Conservation (phyloP, 306 rosid genomes). For the Gleditsia sinensis region DNA sequence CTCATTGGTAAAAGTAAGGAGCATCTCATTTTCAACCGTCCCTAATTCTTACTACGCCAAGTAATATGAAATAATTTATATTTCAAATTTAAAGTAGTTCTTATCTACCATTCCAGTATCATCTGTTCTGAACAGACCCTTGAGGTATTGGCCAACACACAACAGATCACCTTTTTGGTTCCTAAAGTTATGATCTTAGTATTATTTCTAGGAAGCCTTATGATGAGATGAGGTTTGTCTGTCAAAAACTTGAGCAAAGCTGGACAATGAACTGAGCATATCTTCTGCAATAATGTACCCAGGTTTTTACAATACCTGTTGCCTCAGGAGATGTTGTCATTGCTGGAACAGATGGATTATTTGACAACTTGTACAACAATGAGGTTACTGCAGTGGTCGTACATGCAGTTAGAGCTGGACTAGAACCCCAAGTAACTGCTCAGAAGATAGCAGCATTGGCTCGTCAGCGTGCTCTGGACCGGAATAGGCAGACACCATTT, state of each 20-base stretch:
- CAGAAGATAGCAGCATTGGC: conserved; percentile 91
- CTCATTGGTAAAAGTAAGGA: neutral
- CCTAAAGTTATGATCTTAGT: neutral
- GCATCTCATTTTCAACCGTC: neutral
- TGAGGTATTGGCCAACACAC: neutral
- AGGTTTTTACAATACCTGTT: conserved; percentile 70
- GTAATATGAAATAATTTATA: neutral
- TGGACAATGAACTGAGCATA: conserved; percentile 15
- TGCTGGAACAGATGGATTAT: conserved; percentile 92
- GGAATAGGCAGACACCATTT: conserved; percentile 73
- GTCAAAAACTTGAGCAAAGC: neutral
- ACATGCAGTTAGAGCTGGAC: conserved; percentile 59
- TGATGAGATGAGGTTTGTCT: neutral
- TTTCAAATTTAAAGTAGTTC: neutral
- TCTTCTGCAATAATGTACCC: conserved; percentile 19
- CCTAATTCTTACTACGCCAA: neutral
- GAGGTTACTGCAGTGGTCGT: conserved; percentile 70
- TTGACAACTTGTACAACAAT: conserved; percentile 75
- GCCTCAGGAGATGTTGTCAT: conserved; percentile 69
- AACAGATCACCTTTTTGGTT: neutral
- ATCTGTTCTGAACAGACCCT: neutral
- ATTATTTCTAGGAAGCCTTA: neutral
- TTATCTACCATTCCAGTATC: neutral
- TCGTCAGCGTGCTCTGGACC: conserved; percentile 71
- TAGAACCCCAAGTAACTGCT: conserved; percentile 74